Base-by-base conservation (phyloP, 2,329 filamentous ascomycete genomes). In the Alternaria sp. region DNA sequence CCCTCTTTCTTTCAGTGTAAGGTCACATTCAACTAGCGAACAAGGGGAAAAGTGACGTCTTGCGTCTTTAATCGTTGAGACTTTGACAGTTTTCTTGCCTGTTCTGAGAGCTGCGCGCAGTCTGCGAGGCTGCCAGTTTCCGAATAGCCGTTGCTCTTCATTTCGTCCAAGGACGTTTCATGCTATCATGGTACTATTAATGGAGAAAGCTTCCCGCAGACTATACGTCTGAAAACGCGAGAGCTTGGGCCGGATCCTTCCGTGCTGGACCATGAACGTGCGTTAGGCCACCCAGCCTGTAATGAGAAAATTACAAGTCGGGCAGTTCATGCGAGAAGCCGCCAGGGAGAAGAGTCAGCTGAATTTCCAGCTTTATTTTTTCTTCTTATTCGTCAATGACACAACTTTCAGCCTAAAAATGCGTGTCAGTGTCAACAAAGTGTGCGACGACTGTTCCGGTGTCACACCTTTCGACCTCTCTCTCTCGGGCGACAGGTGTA, bases 101-200 rank as follows among this genome's bases (percentile, higher is more conserved):
- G 13, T 24, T 21, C 10, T 33, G 10, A 14, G 44, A 33, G 29
- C 44, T n/a, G 33, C 36, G 44, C 31, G 13, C 29, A n/a, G 44
- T n/a, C 31, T 34, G 31, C 23, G 21, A 48, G 44, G 44, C 44
- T 48, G 44, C 29, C 29, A 13, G 28, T 36, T 36, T 48, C 44
- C 44, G 37, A 24, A 54, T 34, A 39, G 48, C n/a, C 33, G 51
- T 21, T 49, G 34, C 41, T 54, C 42, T 28, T 49, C n/a, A 54
- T 49, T 34, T 49, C 34, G 33, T 39, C 33, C 31, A 34, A 13
- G 21, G 33, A 48, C 44, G 44, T 46, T 46, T 48, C 44, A 36
- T 23, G 23, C 31, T 48, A 48, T 31, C 41, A 54, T 39, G 51
- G 41, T 54, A 54, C 51, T 54, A 54, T 54, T 31, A 24, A 54